Conservation (phyloP, 2,329 filamentous ascomycete species). For the Penicillium glabrum region DNA sequence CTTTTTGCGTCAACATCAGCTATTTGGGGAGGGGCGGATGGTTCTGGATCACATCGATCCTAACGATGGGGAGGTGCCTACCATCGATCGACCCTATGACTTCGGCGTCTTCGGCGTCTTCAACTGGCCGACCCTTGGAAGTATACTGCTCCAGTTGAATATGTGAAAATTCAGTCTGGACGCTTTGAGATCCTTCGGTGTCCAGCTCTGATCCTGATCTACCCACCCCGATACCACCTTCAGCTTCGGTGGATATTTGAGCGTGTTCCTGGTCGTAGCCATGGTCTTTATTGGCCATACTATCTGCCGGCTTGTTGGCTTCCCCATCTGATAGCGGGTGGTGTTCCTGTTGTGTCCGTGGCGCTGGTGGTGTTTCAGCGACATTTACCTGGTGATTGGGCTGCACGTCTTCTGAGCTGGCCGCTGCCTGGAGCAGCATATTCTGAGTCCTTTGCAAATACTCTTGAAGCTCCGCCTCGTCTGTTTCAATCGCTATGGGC, state of each 20-base stretch:
- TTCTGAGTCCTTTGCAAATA: background rate
- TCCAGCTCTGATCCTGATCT: slow-evolving; percentile 1
- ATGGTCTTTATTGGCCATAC: slow-evolving; percentile 40
- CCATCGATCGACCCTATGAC: slow-evolving; percentile 17
- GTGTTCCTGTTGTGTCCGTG: slow-evolving; percentile 4
- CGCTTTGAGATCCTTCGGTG: background rate
- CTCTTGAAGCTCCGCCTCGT: slow-evolving; percentile 13
- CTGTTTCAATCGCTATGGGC: slow-evolving; percentile 14
- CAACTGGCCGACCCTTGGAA: background rate
- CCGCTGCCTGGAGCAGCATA: background rate
- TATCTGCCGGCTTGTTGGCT: slow-evolving; percentile 40
- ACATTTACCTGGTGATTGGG: background rate
- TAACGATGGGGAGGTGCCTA: background rate
- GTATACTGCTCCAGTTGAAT: background rate
- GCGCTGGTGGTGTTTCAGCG: background rate
- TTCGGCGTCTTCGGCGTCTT: slow-evolving; percentile 9
- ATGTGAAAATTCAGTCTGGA: background rate
- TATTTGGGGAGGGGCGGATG: background rate
- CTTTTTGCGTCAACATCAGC: background rate
- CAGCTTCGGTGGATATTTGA: background rate
- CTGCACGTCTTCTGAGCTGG: background rate
- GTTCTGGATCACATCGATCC: too few species aligned
- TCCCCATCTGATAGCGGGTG: slow-evolving; percentile 49
- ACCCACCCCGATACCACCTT: slow-evolving; percentile 8
- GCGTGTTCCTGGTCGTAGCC: slow-evolving; percentile 20